phyloP scores from a whole-genome alignment of 108 stramenopile genomes.

The Pseudonitzschia multistriata region DNA sequence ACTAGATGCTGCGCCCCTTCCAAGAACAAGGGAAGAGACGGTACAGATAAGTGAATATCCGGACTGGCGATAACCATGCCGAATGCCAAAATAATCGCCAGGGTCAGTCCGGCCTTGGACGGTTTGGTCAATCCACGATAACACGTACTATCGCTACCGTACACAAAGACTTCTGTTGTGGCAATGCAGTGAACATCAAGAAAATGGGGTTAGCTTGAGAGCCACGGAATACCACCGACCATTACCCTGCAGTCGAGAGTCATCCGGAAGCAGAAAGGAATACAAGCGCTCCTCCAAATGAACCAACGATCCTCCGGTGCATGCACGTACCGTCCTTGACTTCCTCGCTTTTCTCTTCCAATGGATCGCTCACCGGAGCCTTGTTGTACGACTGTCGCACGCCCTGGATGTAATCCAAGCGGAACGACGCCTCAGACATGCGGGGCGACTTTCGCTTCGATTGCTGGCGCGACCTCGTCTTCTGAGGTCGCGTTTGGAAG shows the following conservation, averaged over 20 bases:
- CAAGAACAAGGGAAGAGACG: slow-evolving; percentile 1
- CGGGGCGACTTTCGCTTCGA: background rate
- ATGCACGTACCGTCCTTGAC: slow-evolving; percentile 4
- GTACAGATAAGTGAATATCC: slow-evolving; percentile 13
- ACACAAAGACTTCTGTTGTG: slow-evolving; percentile 4
- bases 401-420: slow-evolving; percentile 12
- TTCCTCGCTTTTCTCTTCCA: background rate
- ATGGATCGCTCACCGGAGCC: background rate
- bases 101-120: slow-evolving; percentile 17
- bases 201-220: background rate
- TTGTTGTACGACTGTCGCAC: background rate
- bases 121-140: slow-evolving; percentile 26
- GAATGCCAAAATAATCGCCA: slow-evolving; percentile 3
- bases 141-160: slow-evolving; percentile 17
- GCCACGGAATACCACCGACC: background rate
- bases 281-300: too few species aligned
- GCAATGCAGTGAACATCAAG: background rate
- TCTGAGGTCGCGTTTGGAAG: background rate
- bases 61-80: slow-evolving; percentile 29
- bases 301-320: too few species aligned
- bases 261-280: too few species aligned
- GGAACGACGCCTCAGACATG: slow-evolving; percentile 4
- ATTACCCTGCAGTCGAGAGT: too few species aligned
- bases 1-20: background rate
- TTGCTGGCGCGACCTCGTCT: background rate